A percentile compares a stretch with the other conserved stretches of the same genome.
Conservation (phyloP, 1,284 basidiomycete species). For the Phellinidium pouzarii region DNA sequence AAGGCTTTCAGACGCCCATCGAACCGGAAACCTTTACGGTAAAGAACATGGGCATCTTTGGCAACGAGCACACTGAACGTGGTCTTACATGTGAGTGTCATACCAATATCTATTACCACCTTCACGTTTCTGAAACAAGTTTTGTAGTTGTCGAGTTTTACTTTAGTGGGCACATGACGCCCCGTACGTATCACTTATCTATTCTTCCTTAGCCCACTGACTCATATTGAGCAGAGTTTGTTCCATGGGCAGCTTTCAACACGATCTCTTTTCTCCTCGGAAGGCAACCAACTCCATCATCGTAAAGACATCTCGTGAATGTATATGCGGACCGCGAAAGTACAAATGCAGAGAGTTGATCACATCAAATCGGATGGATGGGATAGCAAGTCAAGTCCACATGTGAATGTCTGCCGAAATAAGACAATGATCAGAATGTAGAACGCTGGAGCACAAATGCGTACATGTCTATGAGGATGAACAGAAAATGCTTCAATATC, state of each 20-base stretch:
- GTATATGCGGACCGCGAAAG: too few species aligned
- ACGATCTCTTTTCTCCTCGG: slow-evolving; percentile 45
- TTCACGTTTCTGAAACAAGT: background rate
- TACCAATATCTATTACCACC: too few species aligned
- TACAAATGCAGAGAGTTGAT: too few species aligned
- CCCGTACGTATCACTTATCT: slow-evolving; percentile 33
- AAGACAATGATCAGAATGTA: too few species aligned
- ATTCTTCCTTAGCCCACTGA: background rate
- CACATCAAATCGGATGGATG: too few species aligned
- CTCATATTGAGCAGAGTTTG: slow-evolving; percentile 38
- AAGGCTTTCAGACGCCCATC: slow-evolving; percentile 36
- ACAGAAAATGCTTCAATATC: too few species aligned
- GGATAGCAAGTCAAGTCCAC: too few species aligned
- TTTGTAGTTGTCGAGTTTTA: slow-evolving; percentile 44
- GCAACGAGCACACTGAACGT: slow-evolving; percentile 32
- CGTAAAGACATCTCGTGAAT: slow-evolving; percentile 24
- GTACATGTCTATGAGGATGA: too few species aligned
- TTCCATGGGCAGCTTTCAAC: slow-evolving; percentile 49
- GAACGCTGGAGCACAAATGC: too few species aligned
- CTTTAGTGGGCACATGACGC: slow-evolving; percentile 55
- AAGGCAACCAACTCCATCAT: slow-evolving; percentile 41
- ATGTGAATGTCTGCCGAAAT: too few species aligned
- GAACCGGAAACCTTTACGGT: slow-evolving; percentile 31
- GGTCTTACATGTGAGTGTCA: slow-evolving; percentile 29
- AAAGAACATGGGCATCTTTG: slow-evolving; percentile 31